A percentile compares a stretch with the other conserved stretches of the same genome.
Conservation (phyloP, 768 basidiomycete genomes). For the Rhizopogon vinicolor region DNA sequence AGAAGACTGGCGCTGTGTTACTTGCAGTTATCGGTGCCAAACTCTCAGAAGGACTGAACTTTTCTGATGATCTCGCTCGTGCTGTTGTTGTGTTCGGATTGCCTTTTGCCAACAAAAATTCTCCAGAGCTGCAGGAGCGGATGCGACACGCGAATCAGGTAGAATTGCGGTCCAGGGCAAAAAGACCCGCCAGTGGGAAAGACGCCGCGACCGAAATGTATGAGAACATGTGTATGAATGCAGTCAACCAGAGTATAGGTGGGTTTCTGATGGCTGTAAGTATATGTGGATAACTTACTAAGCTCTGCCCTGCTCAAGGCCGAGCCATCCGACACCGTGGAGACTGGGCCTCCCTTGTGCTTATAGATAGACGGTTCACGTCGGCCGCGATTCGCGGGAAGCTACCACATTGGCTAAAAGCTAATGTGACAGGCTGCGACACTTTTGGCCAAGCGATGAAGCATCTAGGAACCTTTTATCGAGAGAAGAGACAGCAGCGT, state of each 20-base stretch:
- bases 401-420: conserved; percentile 88
- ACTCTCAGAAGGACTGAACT: conserved; percentile 88
- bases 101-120: conserved; percentile 90
- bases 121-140: conserved; percentile 85
- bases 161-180: conserved; percentile 39
- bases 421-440: conserved; percentile 50
- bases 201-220: conserved; percentile 82
- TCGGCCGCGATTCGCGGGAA: conserved; percentile 65
- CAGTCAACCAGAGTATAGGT: conserved; percentile 98
- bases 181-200: conserved; percentile 35
- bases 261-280: not conserved
- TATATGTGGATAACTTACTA: not conserved
- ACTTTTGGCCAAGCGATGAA: conserved; percentile 71
- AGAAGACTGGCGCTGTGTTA: conserved; percentile 65
- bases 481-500: conserved; percentile 39
- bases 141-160: conserved; percentile 80
- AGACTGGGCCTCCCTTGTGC: conserved; percentile 89
- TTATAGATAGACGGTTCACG: conserved; percentile 82
- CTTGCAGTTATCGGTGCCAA: conserved; percentile 97
- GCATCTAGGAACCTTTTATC: conserved; percentile 65
- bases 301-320: conserved; percentile 39
- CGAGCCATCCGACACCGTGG: conserved; percentile 87
- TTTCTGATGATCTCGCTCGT: conserved; percentile 77
- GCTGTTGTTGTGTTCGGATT: conserved; percentile 86
- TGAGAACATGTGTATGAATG: conserved; percentile 88